Percentiles rank a stretch among this genome's conserved stretches.
These are phyloP conservation scores for Prosopis cineraria DNA, from an alignment of 306 rosid species.

Conservation along the genomic window DNA sequence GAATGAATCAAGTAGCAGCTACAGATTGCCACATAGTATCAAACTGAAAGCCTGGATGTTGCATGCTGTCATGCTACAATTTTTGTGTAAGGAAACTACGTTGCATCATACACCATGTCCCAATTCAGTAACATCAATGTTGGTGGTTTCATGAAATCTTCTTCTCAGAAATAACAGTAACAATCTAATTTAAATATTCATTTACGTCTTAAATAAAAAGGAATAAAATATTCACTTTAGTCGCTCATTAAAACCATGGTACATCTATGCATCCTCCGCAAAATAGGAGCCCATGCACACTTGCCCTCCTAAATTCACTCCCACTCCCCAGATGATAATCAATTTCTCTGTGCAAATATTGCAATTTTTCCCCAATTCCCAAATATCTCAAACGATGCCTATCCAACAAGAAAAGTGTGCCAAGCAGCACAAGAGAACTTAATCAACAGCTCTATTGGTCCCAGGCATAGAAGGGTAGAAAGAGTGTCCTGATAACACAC, in stretches of 20 bases:
- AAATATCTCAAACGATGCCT: neutral
- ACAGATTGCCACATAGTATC: neutral
- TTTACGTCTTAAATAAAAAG: neutral
- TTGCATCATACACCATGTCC: neutral
- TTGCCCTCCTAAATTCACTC: neutral
- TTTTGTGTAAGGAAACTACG: neutral
- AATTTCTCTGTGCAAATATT: neutral
- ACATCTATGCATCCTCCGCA: neutral
- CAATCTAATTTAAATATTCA: neutral
- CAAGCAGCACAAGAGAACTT: neutral
- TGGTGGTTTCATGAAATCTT: neutral
- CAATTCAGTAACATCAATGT: neutral
- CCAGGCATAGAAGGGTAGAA: neutral
- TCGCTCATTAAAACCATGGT: neutral
- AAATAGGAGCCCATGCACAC: neutral
- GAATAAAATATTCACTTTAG: neutral
- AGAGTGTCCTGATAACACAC: neutral
- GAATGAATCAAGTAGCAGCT: neutral
- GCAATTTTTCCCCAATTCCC: neutral
- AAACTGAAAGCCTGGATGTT: neutral
- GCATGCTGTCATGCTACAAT: neutral
- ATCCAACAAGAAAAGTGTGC: constrained; percentile 18
- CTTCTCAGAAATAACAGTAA: neutral
- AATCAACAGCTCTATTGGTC: neutral
- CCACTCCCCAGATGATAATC: neutral